A percentile compares a stretch with the other conserved stretches of the same genome.
These are phyloP conservation scores for Neurospora sp. DNA, from an alignment of 495 filamentous ascomycete species.

Conservation along the genomic window DNA sequence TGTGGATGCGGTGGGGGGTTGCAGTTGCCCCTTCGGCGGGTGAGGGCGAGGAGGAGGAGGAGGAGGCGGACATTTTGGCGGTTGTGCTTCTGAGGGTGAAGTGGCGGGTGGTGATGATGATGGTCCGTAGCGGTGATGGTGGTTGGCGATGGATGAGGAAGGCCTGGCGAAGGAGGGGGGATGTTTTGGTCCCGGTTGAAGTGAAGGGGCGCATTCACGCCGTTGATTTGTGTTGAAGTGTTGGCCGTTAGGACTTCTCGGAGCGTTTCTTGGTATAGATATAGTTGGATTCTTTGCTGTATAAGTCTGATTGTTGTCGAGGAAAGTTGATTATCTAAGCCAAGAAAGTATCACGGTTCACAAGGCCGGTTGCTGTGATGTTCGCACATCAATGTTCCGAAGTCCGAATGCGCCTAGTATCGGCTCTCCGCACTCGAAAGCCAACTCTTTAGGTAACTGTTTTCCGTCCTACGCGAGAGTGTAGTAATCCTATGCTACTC, in stretches of 20 bases:
- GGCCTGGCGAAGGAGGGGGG: neutral
- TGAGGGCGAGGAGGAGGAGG: neutral
- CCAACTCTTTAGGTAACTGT: neutral
- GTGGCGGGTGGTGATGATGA: neutral
- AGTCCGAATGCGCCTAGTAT: neutral
- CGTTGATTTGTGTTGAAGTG: neutral
- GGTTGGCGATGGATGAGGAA: no score
- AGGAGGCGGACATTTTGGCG: neutral
- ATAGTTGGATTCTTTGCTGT: neutral
- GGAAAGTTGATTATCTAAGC: neutral
- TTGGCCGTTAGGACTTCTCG: no score
- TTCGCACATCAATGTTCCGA: neutral
- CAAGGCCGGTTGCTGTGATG: neutral
- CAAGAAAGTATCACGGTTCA: neutral
- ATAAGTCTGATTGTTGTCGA: neutral
- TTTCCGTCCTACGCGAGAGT: neutral
- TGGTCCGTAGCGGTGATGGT: neutral
- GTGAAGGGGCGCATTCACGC: neutral
- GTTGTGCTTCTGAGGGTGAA: neutral
- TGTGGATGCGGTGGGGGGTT: constrained; percentile 48
- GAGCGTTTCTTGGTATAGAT: neutral
- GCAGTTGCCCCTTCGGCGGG: neutral
- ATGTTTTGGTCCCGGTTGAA: neutral
- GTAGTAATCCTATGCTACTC: neutral
- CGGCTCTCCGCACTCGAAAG: neutral